These are phyloP conservation scores for Aspergillus ellipticus DNA, from an alignment of 495 filamentous ascomycete species.

Conservation along the genomic window DNA sequence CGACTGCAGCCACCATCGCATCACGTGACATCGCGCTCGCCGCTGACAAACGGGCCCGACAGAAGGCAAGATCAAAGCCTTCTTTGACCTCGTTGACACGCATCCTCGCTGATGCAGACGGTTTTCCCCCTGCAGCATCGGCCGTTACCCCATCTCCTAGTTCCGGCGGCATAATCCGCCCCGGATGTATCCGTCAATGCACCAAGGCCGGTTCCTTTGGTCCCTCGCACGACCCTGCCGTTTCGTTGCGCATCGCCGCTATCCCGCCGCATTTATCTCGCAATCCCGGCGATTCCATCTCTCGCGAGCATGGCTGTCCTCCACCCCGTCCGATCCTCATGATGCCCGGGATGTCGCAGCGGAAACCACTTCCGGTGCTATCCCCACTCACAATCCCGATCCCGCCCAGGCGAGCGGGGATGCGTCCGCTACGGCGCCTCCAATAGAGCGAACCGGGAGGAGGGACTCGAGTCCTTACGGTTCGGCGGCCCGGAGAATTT, in stretches of 20 bases:
- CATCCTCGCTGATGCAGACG: constrained; percentile 16
- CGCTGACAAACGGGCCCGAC: constrained; percentile 6
- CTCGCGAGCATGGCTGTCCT: constrained; percentile 33
- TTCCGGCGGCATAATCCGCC: constrained; percentile 29
- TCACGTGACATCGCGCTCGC: constrained; percentile 10
- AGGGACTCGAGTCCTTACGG: constrained; percentile 34
- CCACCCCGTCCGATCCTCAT: constrained; percentile 31
- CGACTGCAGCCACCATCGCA: background rate
- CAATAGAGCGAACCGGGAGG: constrained; percentile 19
- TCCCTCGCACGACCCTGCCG: constrained; percentile 40
- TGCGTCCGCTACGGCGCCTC: constrained; percentile 8
- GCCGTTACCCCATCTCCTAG: constrained; percentile 14
- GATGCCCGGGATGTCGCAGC: constrained; percentile 20
- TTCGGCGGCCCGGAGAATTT: constrained; percentile 36
- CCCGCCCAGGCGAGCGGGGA: constrained; percentile 9
- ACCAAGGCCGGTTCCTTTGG: constrained; percentile 28
- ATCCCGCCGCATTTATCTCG: constrained; percentile 25
- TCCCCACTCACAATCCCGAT: constrained; percentile 22
- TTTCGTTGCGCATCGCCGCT: constrained; percentile 42
- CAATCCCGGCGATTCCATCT: constrained; percentile 36
- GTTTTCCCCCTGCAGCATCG: constrained; percentile 18
- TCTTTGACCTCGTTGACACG: background rate
- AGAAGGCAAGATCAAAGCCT: background rate
- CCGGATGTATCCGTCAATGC: constrained; percentile 46
- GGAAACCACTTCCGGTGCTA: constrained; percentile 20